Percentiles rank a stretch among this genome's conserved stretches.
These are phyloP conservation scores for Pestalotiopsis sp. DNA, from an alignment of 2,329 filamentous ascomycete genomes.

Conservation along the genomic window DNA sequence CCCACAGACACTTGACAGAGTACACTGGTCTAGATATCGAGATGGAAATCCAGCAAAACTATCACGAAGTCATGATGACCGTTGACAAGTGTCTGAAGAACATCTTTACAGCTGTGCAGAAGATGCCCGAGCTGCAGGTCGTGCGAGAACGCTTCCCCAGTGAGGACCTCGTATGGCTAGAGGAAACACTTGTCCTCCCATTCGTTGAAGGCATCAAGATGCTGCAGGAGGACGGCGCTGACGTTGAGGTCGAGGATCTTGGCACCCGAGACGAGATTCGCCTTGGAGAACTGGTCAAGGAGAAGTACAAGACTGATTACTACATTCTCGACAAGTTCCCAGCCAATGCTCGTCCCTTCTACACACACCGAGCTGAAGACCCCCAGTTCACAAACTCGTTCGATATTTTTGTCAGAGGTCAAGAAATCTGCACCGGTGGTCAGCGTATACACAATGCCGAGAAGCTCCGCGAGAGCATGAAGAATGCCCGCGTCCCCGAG, in stretches of 20 bases:
- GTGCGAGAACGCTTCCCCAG: conserved; percentile 86
- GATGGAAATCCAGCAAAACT: conserved; percentile 88
- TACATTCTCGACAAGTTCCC: conserved; percentile 96
- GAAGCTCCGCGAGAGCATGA: conserved; percentile 78
- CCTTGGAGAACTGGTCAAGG: conserved; percentile 80
- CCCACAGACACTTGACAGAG: conserved; percentile 90
- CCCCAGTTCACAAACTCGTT: conserved; percentile 84
- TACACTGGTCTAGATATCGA: conserved; percentile 93
- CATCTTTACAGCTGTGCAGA: conserved; percentile 72
- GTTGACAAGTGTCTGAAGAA: conserved; percentile 82
- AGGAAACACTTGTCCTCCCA: conserved; percentile 79
- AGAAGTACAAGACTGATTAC: conserved; percentile 87
- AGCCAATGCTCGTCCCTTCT: conserved; percentile 17
- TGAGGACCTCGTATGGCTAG: conserved; percentile 83
- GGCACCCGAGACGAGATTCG: conserved; percentile 85
- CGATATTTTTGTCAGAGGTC: conserved; percentile 90
- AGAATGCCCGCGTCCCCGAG: conserved; percentile 72
- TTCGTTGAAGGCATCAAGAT: conserved; percentile 81
- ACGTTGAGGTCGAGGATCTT: conserved; percentile 77
- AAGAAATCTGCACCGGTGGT: conserved; percentile 89
- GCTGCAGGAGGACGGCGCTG: conserved; percentile 78
- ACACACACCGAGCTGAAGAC: conserved; percentile 47
- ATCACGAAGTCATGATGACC: conserved; percentile 81
- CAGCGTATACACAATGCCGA: conserved; percentile 86
- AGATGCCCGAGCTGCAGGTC: conserved; percentile 70